Percentiles rank a stretch among this genome's conserved stretches.
Conservation (phyloP, 2,329 filamentous ascomycete species). For the Alternaria rosae region DNA sequence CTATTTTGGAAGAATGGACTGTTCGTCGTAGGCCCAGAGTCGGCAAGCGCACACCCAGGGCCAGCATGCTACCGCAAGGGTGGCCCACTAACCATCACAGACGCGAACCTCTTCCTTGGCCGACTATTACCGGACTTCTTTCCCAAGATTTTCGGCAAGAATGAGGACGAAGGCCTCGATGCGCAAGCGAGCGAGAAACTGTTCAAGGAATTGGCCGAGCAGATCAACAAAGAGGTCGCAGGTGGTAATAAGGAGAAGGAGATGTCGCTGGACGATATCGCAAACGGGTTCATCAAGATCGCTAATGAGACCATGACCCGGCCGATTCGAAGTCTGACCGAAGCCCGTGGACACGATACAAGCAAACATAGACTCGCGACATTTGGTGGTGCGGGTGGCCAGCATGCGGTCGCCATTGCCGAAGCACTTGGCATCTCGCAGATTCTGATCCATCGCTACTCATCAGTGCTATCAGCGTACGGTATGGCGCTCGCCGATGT, state of each 20-base stretch:
- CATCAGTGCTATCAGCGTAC: constrained; percentile 87
- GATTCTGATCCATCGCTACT: constrained; percentile 86
- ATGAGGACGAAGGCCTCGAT: constrained; percentile 83
- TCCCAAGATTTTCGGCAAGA: constrained; percentile 91
- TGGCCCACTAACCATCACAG: constrained; percentile 89
- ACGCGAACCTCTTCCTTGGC: constrained; percentile 87
- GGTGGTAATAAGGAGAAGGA: constrained; percentile 63
- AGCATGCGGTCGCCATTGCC: constrained; percentile 91
- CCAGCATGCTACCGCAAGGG: constrained; percentile 92
- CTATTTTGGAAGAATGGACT: constrained; percentile 89
- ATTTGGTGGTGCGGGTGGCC: constrained; percentile 89
- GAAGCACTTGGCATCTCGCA: constrained; percentile 83
- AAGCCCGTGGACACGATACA: constrained; percentile 91
- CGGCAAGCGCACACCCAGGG: constrained; percentile 86
- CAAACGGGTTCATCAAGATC: constrained; percentile 87
- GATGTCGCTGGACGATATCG: constrained; percentile 84
- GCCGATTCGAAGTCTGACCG: constrained; percentile 87
- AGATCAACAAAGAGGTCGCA: constrained; percentile 79
- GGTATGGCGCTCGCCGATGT: constrained; percentile 94
- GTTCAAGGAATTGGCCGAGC: constrained; percentile 76
- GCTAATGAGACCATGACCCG: constrained; percentile 92
- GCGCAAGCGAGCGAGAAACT: constrained; percentile 75
- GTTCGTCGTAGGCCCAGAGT: constrained; percentile 90
- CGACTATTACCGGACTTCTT: constrained; percentile 89
- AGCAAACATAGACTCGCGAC: constrained; percentile 89